phyloP scores from a whole-genome alignment of 2,329 filamentous ascomycete genomes.

The Plenodomus biglobosus region DNA sequence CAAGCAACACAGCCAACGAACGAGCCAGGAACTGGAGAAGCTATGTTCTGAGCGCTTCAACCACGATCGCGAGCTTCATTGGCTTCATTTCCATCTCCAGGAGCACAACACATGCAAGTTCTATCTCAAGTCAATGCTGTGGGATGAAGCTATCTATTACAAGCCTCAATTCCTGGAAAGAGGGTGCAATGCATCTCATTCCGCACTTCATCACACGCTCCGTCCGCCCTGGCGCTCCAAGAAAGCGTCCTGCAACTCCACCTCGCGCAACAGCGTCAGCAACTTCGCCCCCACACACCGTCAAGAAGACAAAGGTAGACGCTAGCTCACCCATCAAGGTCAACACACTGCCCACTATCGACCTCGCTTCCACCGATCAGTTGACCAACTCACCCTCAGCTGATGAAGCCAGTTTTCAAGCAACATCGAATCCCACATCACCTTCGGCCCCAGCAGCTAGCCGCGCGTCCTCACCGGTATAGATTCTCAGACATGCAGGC shows the following conservation, averaged over 20 bases:
- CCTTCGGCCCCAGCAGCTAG: neutral
- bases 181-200: neutral
- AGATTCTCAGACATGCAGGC: neutral
- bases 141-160: slow-evolving; percentile 3
- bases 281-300: neutral
- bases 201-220: slow-evolving; percentile 1
- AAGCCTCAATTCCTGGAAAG: neutral
- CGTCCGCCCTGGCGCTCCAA: neutral
- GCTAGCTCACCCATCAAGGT: neutral
- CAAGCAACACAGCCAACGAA: neutral
- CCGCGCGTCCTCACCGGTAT: neutral
- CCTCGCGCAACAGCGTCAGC: neutral
- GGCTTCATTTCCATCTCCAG: slow-evolving; percentile 3
- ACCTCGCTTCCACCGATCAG: neutral
- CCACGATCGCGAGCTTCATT: neutral
- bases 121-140: slow-evolving; percentile 1
- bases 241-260: neutral
- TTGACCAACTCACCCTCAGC: neutral
- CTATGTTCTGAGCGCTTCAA: neutral
- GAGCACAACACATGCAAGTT: slow-evolving; percentile 1
- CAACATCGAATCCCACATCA: neutral
- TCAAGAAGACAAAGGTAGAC: neutral
- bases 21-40: neutral
- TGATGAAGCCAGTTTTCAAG: neutral
- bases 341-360: neutral